Base-by-base conservation (phyloP, 75 land plant species). In the Pinus taeda region DNA sequence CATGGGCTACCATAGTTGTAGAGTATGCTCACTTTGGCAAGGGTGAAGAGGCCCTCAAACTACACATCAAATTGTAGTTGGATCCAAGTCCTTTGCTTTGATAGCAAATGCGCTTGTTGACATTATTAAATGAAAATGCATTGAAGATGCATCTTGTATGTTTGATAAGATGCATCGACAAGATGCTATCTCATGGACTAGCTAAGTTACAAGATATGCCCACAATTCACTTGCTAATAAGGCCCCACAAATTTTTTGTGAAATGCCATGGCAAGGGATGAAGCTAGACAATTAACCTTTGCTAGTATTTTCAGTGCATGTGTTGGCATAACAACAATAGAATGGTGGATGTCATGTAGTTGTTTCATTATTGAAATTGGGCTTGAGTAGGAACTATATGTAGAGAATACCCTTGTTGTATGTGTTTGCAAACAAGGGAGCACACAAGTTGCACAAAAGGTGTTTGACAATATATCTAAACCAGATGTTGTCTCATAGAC, bases 351-450 rank as follows among this genome's bases (percentile, higher is more conserved):
- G 75, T 80, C 89, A 57, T 75, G 87, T 0, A 93, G 91, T 80
- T 91, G 82, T 77, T 87, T 81, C 57, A 82, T 93, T 17, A 33
- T 91, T 18, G 78, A 87, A 81, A 84, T 77, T 73, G 87, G 84
- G 29, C 80, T 91, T 33, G 64, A 86, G 29, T 79, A 78, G 0
- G 78, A 88, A 72, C 12, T 74, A 15, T 74, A 74, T 60, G 78
- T 90, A 29, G 74, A 78, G 8, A 91, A 86, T 78, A 83, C 89
- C 73, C 73, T 89, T 42, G 71, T 91, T 13, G 84, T 84, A 4
- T 89, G 89, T 91, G 86, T 89, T 57, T 75, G 83, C 17, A 89
- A 91, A 39, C 89, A 91, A 78, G 93, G 91, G 55, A 39, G 33
- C 56, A 42, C 64, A n/a, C 45, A 39, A 2, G 67, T 9, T 22